phyloP scores from a whole-genome alignment of 2,329 filamentous ascomycete species.

The Botrytis porri region DNA sequence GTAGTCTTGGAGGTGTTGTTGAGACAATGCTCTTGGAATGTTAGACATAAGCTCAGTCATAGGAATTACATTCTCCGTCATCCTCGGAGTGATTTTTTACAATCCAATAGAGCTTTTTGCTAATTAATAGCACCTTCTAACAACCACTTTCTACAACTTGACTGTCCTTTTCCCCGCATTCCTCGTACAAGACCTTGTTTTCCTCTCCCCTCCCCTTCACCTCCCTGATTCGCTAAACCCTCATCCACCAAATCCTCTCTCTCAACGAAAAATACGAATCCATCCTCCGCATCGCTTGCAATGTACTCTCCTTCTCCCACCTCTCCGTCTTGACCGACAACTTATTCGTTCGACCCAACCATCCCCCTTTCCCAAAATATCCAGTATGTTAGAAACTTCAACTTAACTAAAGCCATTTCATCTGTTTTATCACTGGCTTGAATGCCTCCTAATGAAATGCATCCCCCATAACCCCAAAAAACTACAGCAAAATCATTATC shows the following conservation, averaged over 20 bases:
- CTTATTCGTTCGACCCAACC: not conserved
- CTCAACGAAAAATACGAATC: slow-evolving; percentile 46
- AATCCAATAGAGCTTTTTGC: not conserved
- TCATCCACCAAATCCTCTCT: not conserved
- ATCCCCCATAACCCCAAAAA: too few species aligned
- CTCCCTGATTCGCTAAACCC: not conserved
- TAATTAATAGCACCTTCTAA: not conserved
- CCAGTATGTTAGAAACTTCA: not conserved
- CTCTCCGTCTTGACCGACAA: not conserved
- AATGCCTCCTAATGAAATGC: too few species aligned
- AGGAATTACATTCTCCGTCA: not conserved
- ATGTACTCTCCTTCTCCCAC: slow-evolving; percentile 44
- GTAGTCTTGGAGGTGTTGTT: not conserved
- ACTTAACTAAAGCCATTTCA: too few species aligned
- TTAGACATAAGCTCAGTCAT: not conserved
- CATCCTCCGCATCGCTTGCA: slow-evolving; percentile 47
- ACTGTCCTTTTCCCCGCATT: not conserved
- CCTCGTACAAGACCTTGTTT: not conserved
- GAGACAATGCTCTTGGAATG: not conserved
- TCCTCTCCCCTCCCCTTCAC: not conserved
- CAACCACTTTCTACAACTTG: not conserved
- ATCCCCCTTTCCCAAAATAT: not conserved
- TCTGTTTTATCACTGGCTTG: too few species aligned
- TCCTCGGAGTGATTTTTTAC: accelerated
- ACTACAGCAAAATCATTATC: too few species aligned